Base-by-base conservation (phyloP, 768 basidiomycete species). In the Russula sp. region DNA sequence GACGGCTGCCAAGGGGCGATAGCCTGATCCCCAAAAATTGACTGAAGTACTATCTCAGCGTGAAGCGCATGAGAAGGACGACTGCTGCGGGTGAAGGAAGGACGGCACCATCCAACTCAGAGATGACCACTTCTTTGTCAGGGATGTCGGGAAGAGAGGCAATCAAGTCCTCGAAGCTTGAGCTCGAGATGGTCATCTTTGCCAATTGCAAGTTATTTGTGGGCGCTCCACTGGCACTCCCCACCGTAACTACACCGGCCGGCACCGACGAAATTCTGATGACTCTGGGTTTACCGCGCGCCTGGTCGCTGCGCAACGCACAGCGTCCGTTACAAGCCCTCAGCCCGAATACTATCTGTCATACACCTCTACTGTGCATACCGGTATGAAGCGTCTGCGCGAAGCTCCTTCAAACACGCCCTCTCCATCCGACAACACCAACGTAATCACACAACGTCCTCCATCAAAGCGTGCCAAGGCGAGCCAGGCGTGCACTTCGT, bases 21-120 rank as follows among this genome's bases (percentile, higher is more conserved):
- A 14, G 85, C 78, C 47, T 82, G 75, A 9, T 87, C 83, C 47
- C 89, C 90, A 69, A 92, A 93, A 68, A 93, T 93, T 31, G 89
- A 89, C 71, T 84, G 86, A n/a, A 93, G 75, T 16, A 88, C 91
- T 88, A 70, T 40, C 44, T 18, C 64, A 49, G 35, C 20, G 44
- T 31, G 45, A 49, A 13, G 22, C 18, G 32, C 27, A 42, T 59
- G 37, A 68, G 52, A 59, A 57, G 34, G 47, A 50, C 20, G 57
- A 32, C 20, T 22, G 34, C n/a, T 8, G 48, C 22, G 55, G 37
- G 48, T 7, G 20, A 57, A 55, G 32, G 51, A 47, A 54, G n/a
- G 13, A 51, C 20, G 13, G 45, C 47, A 68, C 67, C 67, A 45
- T 59, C 62, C 34, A 68, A 40, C 48, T 68, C 67, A 3, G 67